Evolutionary conservation across 257 asterid genomes (phyloP), one percentile per base, ranked within the genome.

Genomic region (Orobanche coerulescens): DNA sequence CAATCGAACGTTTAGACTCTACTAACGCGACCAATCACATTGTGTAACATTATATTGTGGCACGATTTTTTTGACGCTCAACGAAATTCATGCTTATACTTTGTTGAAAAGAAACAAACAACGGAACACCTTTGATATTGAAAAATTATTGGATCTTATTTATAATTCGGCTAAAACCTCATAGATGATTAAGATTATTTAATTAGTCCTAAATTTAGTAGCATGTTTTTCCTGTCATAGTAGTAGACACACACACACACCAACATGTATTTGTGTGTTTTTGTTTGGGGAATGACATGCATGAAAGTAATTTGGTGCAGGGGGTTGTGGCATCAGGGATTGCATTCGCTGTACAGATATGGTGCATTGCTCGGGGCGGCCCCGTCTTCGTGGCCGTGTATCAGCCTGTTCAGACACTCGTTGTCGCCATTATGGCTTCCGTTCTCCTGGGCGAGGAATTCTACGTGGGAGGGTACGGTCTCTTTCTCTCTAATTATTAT

Each of bases 251-350:
- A 37, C 44, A 30, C 61, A 55, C 61, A 55, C 61, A 55, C 26
- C 46, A 55, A 55, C 48, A 14, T 20, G 62, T 30, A 93, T 83
- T 66, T 69, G 81, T 69, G 11, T 30, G 5, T 28, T 0, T 7
- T 28, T 0, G 0, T 7, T 34, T 3, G 4, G 28, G 8, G 7
- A 56, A 56, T 71, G 65, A 63, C 4, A n/a, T n/a, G n/a, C 58
- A 53, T 59, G 22, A 47, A 47, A 59, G 40, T 22, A 8, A 3
- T 6, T 37, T 42, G 44, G 57, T 81, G 81, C 77, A 93, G 99
- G 99, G 99, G 62, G 80, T 93, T 68, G 99, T 93, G 58, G 99
- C 99, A 73, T 93, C 99, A 0, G 99, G 99, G 80, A 86, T 89
- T 20, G 97, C 97, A 39, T 93, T 93, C 74, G 96, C 99, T 73